Evolutionary conservation across 208 protist genomes (phyloP), one percentile per base, ranked within the genome.

Genomic region (Blechomonas ayalai): DNA sequence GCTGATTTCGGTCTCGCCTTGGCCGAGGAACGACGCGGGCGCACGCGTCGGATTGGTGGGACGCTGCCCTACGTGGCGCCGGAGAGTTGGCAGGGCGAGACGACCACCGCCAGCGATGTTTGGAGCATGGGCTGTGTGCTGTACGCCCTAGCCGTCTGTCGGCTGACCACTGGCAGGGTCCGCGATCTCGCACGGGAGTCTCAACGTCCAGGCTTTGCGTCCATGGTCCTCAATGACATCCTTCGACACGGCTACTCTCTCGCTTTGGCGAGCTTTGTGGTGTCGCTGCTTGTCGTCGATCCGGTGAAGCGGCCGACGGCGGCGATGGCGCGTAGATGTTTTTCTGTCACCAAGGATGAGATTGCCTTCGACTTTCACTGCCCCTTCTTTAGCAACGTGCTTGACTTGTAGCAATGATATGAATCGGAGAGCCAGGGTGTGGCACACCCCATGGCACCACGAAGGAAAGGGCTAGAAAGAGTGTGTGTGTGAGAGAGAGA

Each of bases 71-170:
- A 89, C 66, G 86, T 93, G 31, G 66, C 81, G n/a, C 85, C 85
- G 2, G 81, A 93, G 56, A 53, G 65, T 40, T 89, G 73, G 72
- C 24, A 48, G n/a, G 67, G 73, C 5, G 54, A 52, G 15, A 82
- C 78, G 16, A 65, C 56, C 34, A 82, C 76, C 13, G 81, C 75
- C 10, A 89, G 75, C 54, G 81, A 93, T 51, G 33, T 93, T 18
- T 93, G 84, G 81, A 76, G 79, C 33, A 59, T 86, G 25, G 84
- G 81, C n/a, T 93, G 84, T 51, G 69, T 90, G 8, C 63, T 93
- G 8, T 93, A 93, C 52, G 77, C 81, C 4, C 58, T 90, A 6
- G 84, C 84, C 9, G 88, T 81, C 16, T 59, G 65, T 0, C 73
- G 81, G 12, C 44, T 93, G 16, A 69, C 70, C 2, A 41, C 65